These are phyloP conservation scores for Vinca minor DNA, from an alignment of 257 asterid species.

Conservation along the genomic window DNA sequence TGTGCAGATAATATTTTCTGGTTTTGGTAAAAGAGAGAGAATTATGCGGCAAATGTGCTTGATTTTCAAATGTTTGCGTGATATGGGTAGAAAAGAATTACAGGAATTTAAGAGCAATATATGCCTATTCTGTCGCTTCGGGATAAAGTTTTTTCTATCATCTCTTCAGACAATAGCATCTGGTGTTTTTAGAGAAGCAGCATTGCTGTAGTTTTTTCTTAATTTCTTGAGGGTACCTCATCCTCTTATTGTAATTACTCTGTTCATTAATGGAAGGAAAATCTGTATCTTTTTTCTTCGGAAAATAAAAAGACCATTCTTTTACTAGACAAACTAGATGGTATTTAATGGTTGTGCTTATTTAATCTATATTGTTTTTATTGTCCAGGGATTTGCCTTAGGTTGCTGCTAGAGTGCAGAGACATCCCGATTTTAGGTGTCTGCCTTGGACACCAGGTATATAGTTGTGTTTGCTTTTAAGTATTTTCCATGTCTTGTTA, in stretches of 20 bases:
- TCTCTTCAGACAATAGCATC: neutral
- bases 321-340: neutral
- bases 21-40: too few relatives aligned
- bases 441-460: conserved; percentile 99
- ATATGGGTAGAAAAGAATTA: too few relatives aligned
- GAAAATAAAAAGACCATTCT: neutral
- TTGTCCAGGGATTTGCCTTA: conserved; percentile 74
- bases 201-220: neutral
- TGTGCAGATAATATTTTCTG: too few relatives aligned
- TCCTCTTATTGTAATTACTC: too few relatives aligned
- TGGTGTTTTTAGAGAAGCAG: neutral
- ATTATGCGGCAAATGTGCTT: too few relatives aligned
- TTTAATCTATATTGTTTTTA: conserved; percentile 8
- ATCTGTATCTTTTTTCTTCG: neutral
- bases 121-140: too few relatives aligned
- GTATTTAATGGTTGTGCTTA: neutral
- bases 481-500: too few relatives aligned
- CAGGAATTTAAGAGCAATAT: too few relatives aligned
- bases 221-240: too few relatives aligned
- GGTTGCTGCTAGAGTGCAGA: conserved; percentile 75
- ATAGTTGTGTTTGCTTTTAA: neutral
- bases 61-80: too few relatives aligned
- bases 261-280: neutral
- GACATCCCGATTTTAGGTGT: conserved; percentile 96
- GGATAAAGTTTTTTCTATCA: neutral